Evolutionary conservation across 2,329 filamentous ascomycete genomes (phyloP), one percentile per base, ranked within the genome.

Genomic region (Talaromyces rugulosus): DNA sequence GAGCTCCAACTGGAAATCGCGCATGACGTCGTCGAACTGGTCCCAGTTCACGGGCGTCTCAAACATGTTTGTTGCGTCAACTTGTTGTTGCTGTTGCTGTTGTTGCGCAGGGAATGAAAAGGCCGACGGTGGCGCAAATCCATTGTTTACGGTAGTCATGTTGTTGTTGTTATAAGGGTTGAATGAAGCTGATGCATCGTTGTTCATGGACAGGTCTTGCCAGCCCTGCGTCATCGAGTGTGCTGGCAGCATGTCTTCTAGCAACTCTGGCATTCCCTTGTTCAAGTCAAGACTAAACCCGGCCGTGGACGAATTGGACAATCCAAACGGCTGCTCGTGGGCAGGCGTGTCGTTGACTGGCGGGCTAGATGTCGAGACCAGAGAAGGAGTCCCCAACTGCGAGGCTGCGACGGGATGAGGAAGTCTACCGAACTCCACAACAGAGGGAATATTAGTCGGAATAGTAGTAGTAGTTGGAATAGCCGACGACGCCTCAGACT

Each of bases 1-100:
- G 42, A 76, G 63, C 54, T 75, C 74, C 64, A 69, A 66, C 53
- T 76, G 74, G 59, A 76, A 76, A 44, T 76, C 74, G 14, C 73
- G 73, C 70, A 76, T 71, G n/a, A 76, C 73, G 56, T 72, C 68
- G 56, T 75, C 73, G 70, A 74, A 75, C 30, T 75, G 72, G 40
- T 72, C 70, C 72, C 74, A 75, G 50, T 67, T 70, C 33, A 72
- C 62, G 5, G 70, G 61, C 4, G 67, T 36, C 1, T 59, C 62
- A 30, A 64, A 59, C 27, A 51, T n/a, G 30, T 58, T 59, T 33
- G 56, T 40, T 52, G 51, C 14, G 11, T 59, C 55, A 6, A 30
- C 14, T 27, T 47, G 18, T 18, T 16, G 33, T 12, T 23, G 31
- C 2, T 23, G 33, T 12, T 14, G 33, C 16, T 16, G 34, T 16